Percentiles rank a stretch among this genome's conserved stretches.
Conservation (phyloP, 164 flowering plant species). For the Stephania yunnanensis region DNA sequence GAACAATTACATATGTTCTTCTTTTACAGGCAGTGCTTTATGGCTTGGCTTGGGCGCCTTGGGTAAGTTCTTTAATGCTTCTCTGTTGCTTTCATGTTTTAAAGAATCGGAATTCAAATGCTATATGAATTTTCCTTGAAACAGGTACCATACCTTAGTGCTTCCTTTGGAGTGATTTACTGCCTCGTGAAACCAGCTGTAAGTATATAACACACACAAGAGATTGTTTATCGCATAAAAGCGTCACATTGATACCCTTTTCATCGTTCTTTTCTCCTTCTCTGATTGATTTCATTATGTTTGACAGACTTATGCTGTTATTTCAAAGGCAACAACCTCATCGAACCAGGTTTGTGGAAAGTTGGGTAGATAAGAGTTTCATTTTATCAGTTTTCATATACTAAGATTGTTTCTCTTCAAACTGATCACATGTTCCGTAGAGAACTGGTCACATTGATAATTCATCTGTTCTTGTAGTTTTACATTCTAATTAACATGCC, state of each 20-base stretch:
- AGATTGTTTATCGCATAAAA: background rate
- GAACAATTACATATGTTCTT: background rate
- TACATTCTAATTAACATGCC: too few relatives aligned
- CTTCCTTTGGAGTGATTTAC: constrained; percentile 73
- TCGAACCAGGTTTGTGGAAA: constrained; percentile 52
- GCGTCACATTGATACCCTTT: constrained; percentile 3
- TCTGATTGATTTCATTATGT: background rate
- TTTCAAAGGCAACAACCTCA: constrained; percentile 67
- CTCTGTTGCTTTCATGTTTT: background rate
- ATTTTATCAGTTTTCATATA: too few relatives aligned
- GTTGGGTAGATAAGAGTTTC: background rate
- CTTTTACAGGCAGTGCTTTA: constrained; percentile 59
- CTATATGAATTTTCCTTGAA: background rate
- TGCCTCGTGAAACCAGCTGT: constrained; percentile 80
- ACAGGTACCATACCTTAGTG: constrained; percentile 87
- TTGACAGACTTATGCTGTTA: constrained; percentile 74
- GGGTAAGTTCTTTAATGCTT: constrained; percentile 48
- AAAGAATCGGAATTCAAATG: background rate
- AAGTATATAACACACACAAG: constrained; percentile 23
- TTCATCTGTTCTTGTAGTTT: too few relatives aligned
- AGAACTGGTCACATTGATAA: too few relatives aligned
- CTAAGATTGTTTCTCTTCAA: too few relatives aligned
- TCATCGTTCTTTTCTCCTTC: background rate
- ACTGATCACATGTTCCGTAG: too few relatives aligned
- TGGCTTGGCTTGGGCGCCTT: constrained; percentile 89